Base-by-base conservation (phyloP, 192 early-diverging fungal genomes). In the Piromyces finnis region DNA sequence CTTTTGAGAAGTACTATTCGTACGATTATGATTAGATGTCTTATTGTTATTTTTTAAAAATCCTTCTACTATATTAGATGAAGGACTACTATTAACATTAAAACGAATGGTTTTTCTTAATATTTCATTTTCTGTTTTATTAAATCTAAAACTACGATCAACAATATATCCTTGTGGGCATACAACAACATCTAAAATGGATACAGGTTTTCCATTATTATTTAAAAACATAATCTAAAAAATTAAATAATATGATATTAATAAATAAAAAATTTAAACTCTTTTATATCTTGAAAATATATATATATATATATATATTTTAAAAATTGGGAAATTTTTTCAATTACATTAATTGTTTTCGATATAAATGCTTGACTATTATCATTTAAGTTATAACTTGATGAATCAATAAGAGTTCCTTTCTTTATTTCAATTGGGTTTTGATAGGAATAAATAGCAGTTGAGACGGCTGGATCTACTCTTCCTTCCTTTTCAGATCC, bases 101-200 rank as follows among this genome's bases (percentile, higher is more conserved):
- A 80, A 80, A 29, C 28, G 29, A 28, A 80, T 29, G 5, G 79
- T 80, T 28, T 80, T 80, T 36, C 79, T n/a, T 22, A 77, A 29
- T 17, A 80, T 36, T 36, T 80, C 79, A 32, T 80, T 80, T 36
- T 80, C 79, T 22, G 79, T 77, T 28, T 80, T 80, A 26, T 80
- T 77, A 29, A 80, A 77, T 32, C 79, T 29, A 36, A 30, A 32
- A 39, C 39, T 77, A 29, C 79, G 79, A 36, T 80, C 79, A 26
- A 80, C 78, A 29, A 29, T 29, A 32, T 80, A 36, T n/a, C 78
- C 28, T 36, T 77, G 79, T 22, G 79, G 79, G 16, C 18, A 29
- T 13, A 80, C 78, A 29, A 39, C 27, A 32, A 80, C 16, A 77
- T 80, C 79, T 77, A 80, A 77, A 28, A 80, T 1, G 3, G 79